A percentile compares a stretch with the other conserved stretches of the same genome.
Conservation (phyloP, 208 protist species). For the Phytomonas sp. region DNA sequence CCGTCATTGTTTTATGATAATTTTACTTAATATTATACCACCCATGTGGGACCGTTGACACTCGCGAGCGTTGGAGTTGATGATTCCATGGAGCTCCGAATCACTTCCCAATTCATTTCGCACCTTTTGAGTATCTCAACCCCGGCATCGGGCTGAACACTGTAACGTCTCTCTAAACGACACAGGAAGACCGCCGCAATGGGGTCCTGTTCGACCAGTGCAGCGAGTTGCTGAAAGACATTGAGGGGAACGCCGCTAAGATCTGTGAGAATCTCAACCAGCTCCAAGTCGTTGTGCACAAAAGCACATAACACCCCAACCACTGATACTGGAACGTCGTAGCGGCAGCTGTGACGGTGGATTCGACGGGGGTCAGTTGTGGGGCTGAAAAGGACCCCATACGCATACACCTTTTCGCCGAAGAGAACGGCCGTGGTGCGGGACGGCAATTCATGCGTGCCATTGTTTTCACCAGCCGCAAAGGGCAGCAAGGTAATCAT, state of each 20-base stretch:
- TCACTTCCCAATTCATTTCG: slow-evolving; percentile 53
- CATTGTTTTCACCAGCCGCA: slow-evolving; percentile 14
- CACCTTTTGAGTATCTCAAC: slow-evolving; percentile 38
- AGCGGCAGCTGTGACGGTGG: slow-evolving; percentile 29
- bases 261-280: slow-evolving; percentile 54
- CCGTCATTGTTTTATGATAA: neutral
- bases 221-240: slow-evolving; percentile 59
- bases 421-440: slow-evolving; percentile 26
- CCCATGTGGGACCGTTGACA: neutral
- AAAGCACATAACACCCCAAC: slow-evolving; percentile 38
- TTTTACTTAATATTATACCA: neutral
- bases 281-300: slow-evolving; percentile 47
- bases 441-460: slow-evolving; percentile 8
- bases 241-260: slow-evolving; percentile 50
- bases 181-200: slow-evolving; percentile 66
- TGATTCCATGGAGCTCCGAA: slow-evolving; percentile 7
- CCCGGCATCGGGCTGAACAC: slow-evolving; percentile 35
- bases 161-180: slow-evolving; percentile 58
- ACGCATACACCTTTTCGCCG: slow-evolving; percentile 33
- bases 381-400: slow-evolving; percentile 63
- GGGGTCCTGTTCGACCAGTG: slow-evolving; percentile 41
- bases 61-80: neutral
- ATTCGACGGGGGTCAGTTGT: slow-evolving; percentile 37
- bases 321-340: slow-evolving; percentile 51
- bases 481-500: slow-evolving; percentile 71